These are phyloP conservation scores for Zarea fungicola DNA, from an alignment of 2,329 filamentous ascomycete genomes.

Conservation along the genomic window DNA sequence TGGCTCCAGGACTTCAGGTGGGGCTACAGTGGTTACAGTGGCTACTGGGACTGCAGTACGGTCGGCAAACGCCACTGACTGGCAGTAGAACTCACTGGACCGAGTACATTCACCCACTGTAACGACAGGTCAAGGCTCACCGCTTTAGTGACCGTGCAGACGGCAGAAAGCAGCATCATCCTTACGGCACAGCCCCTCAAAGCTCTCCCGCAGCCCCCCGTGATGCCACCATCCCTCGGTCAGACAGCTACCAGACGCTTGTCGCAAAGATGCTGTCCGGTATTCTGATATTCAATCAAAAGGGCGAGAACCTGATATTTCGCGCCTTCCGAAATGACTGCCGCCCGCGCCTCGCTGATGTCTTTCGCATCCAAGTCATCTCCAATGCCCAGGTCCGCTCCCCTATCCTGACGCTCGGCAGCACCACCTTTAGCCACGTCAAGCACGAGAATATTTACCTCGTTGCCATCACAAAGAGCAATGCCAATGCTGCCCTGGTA, in stretches of 20 bases:
- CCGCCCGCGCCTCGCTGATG: slow-evolving; percentile 91
- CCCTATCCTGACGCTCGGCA: slow-evolving; percentile 92
- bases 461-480: slow-evolving; percentile 96
- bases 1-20: too few species aligned
- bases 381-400: slow-evolving; percentile 97
- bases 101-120: too few species aligned
- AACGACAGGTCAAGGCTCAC: neutral
- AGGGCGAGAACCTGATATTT: slow-evolving; percentile 99
- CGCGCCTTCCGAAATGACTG: slow-evolving; percentile 98
- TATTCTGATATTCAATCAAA: slow-evolving; percentile 98
- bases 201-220: neutral
- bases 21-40: too few species aligned
- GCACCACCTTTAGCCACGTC: slow-evolving; percentile 98
- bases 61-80: too few species aligned
- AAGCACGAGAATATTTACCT: slow-evolving; percentile 99
- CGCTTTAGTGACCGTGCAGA: neutral
- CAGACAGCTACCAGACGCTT: neutral
- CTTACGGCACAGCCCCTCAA: slow-evolving; percentile 10
- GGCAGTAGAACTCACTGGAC: too few species aligned
- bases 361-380: slow-evolving; percentile 99
- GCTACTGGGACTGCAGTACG: too few species aligned
- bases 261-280: slow-evolving; percentile 74
- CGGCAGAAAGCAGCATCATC: slow-evolving; percentile 9
- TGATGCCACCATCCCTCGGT: neutral
- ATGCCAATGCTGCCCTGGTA: slow-evolving; percentile 94